Evolutionary conservation across 2,329 filamentous ascomycete species (phyloP).

Genomic region (Aspergillus japonicus): DNA sequence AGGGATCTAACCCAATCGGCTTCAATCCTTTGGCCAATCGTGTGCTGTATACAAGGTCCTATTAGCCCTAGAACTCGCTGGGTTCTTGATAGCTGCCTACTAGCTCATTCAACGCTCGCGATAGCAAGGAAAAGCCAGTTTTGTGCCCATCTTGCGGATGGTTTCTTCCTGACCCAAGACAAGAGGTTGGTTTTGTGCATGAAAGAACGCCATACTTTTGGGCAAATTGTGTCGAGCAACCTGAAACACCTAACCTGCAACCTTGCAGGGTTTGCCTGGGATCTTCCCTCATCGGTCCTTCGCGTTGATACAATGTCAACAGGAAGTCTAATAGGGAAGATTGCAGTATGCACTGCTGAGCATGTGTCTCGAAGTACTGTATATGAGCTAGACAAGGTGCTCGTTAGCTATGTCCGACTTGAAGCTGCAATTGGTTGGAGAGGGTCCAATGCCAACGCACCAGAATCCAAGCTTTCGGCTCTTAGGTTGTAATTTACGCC

Average conservation of each 20-base stretch:
- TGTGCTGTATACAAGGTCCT: too few species aligned
- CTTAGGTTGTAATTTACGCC: neutral
- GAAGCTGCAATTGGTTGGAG: slow-evolving; percentile 3
- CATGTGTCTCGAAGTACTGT: neutral
- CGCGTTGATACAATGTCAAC: neutral
- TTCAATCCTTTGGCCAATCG: too few species aligned
- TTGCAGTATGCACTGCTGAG: neutral
- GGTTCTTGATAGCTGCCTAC: neutral
- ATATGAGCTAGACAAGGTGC: neutral
- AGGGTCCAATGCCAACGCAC: slow-evolving; percentile 7
- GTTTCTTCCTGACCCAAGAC: neutral
- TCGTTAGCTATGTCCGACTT: neutral
- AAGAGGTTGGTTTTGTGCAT: too few species aligned
- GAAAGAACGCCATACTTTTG: too few species aligned
- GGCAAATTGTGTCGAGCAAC: neutral
- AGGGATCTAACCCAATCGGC: too few species aligned
- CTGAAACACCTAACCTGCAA: neutral
- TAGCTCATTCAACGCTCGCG: neutral
- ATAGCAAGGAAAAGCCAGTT: neutral
- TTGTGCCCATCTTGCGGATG: neutral
- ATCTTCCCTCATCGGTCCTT: neutral
- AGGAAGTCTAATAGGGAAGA: neutral
- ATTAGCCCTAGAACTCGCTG: neutral
- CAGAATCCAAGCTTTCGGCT: neutral
- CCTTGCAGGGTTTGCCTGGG: neutral